A percentile compares a stretch with the other conserved stretches of the same genome.
Evolutionary conservation across 768 basidiomycete species (phyloP).

Genomic region (Boletus pseudopeckii): DNA sequence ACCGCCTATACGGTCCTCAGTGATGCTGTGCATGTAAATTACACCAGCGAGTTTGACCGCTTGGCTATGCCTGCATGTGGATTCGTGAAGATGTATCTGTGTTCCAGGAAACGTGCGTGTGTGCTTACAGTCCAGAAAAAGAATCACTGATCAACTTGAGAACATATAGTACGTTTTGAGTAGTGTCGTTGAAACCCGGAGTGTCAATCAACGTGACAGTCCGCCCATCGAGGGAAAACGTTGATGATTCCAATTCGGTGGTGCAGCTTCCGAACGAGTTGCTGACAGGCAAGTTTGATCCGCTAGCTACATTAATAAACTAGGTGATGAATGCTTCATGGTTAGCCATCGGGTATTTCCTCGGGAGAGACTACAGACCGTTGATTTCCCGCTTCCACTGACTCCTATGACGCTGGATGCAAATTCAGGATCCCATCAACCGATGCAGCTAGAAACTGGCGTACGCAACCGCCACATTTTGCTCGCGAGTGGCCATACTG

Average conservation of each 20-base stretch:
- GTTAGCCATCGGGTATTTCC: background rate
- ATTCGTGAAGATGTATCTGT: background rate
- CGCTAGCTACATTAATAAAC: constrained; percentile 54
- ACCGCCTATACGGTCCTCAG: constrained; percentile 42
- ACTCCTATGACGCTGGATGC: constrained; percentile 30
- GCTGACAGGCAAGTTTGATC: constrained; percentile 42
- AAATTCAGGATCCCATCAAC: constrained; percentile 3
- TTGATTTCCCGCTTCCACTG: constrained; percentile 32
- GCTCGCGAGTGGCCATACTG: constrained; percentile 14
- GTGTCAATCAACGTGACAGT: constrained; percentile 52
- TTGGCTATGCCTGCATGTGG: constrained; percentile 16
- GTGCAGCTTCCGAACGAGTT: constrained; percentile 43
- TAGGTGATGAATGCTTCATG: background rate
- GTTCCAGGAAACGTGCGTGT: background rate
- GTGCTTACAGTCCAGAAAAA: constrained; percentile 21
- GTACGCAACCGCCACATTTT: constrained; percentile 28
- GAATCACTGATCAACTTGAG: constrained; percentile 42
- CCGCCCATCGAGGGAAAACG: constrained; percentile 43
- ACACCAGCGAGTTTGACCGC: constrained; percentile 42
- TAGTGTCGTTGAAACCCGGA: constrained; percentile 55
- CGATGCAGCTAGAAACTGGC: background rate
- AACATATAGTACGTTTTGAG: constrained; percentile 42
- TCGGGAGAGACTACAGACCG: constrained; percentile 15
- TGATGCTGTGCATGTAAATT: constrained; percentile 48
- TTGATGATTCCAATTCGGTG: constrained; percentile 36